Base-by-base conservation (phyloP, 169 alveolate species). In the Plasmodium adleri region DNA sequence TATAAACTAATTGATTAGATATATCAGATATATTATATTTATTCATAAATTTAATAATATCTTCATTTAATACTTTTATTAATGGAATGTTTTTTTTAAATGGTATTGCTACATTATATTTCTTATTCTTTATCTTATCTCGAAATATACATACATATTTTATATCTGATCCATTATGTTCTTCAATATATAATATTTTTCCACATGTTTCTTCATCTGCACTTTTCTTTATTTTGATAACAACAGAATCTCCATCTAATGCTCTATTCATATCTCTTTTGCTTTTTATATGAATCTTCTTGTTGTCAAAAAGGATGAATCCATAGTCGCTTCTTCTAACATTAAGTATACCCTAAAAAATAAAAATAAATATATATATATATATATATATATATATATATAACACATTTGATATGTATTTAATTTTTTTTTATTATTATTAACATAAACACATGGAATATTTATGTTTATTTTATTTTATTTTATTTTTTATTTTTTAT, bases 221-320 rank as follows among this genome's bases (percentile, higher is more conserved):
- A 10, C 43, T 0, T 24, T 39, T 43, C 2, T 68, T 70, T 66
- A 97, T 62, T 58, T 97, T 93, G n/a, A 97, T 88, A 52, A 97
- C 98, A 17, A 97, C 99, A 20, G 94, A 86, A 91, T 97, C 99
- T 28, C 98, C 98, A 86, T 96, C 96, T 60, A 97, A 83, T 60
- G 97, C 97, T 90, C 99, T 93, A 88, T 97, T 97, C 88, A 94
- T 74, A 86, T 96, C 86, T 13, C 28, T 58, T 58, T 83, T 83
- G 10, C 86, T 68, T 50, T 22, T 43, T 4, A 83, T 83, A 26
- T 83, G 91, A 9, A 83, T 28, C 52, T 83, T 68, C 15, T 10
- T 1, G 47, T 71, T 60, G 49, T 83, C 50, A 62, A 50, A 58
- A 10, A 70, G 3, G 50, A 83, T 66, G 32, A 28, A 83, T 17